phyloP scores from a whole-genome alignment of 495 filamentous ascomycete genomes.

The Aspergillus avenaceus region DNA sequence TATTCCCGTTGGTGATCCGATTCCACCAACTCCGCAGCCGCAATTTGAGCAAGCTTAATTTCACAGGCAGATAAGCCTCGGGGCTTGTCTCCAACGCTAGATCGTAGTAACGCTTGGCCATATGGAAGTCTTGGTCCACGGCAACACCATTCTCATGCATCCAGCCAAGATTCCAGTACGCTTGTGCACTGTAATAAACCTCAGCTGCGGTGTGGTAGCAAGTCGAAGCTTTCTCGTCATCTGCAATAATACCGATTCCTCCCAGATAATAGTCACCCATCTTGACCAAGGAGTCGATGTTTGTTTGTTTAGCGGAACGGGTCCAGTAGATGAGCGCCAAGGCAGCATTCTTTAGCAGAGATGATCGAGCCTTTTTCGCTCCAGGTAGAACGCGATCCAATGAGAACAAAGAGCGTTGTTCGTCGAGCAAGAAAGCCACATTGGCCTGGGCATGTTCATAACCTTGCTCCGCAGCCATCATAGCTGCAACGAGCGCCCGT shows the following conservation, averaged over 20 bases:
- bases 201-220: slow-evolving; percentile 93
- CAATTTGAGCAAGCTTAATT: slow-evolving; percentile 82
- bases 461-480: slow-evolving; percentile 94
- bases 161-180: slow-evolving; percentile 96
- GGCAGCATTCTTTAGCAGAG: slow-evolving; percentile 62
- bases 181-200: slow-evolving; percentile 85
- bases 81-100: slow-evolving; percentile 83
- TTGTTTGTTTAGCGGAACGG: slow-evolving; percentile 86
- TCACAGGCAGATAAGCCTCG: slow-evolving; percentile 93
- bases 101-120: slow-evolving; percentile 96
- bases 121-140: slow-evolving; percentile 91
- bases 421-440: slow-evolving; percentile 86
- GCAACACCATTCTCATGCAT: slow-evolving; percentile 98
- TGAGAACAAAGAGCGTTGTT: slow-evolving; percentile 62
- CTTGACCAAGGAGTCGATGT: slow-evolving; percentile 91
- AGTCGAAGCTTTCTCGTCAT: slow-evolving; percentile 82
- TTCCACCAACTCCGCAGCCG: slow-evolving; percentile 88
- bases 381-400: slow-evolving; percentile 44
- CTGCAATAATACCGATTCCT: slow-evolving; percentile 66
- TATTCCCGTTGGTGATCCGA: slow-evolving; percentile 76
- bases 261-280: slow-evolving; percentile 96
- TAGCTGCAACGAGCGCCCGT: slow-evolving; percentile 73
- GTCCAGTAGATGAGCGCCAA: slow-evolving; percentile 95
- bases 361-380: slow-evolving; percentile 31
- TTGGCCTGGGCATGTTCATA: slow-evolving; percentile 93